Evolutionary conservation across 202 grass and related monocot genomes (phyloP).

Genomic region (Zizania palustris): DNA sequence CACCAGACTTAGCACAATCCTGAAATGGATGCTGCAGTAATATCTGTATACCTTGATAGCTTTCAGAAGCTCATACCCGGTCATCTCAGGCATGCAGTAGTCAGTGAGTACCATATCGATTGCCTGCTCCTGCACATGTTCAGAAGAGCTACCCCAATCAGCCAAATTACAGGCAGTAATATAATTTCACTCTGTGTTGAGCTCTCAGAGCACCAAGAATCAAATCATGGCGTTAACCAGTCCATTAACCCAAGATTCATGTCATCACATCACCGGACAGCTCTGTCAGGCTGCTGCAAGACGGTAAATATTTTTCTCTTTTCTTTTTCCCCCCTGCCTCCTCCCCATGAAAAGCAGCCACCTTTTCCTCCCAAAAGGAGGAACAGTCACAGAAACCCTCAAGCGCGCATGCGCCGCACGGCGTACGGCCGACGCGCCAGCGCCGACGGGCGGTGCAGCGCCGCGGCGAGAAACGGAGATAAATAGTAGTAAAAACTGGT

Average conservation of each 20-base stretch:
- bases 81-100: slow-evolving; percentile 99
- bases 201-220: background rate
- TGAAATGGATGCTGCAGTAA: background rate
- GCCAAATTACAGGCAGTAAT: background rate
- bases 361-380: slow-evolving; percentile 42
- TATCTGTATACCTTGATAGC: slow-evolving; percentile 69
- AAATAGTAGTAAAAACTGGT: background rate
- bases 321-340: background rate
- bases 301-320: background rate
- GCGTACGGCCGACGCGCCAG: slow-evolving; percentile 17
- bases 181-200: background rate
- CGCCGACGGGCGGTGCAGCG: slow-evolving; percentile 29
- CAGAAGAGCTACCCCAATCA: background rate
- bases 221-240: background rate
- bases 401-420: slow-evolving; percentile 42
- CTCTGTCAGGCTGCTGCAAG: slow-evolving; percentile 34
- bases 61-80: slow-evolving; percentile 90
- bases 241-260: background rate
- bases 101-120: slow-evolving; percentile 94
- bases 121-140: slow-evolving; percentile 61
- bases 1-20: background rate
- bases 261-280: slow-evolving; percentile 21
- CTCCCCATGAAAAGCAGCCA: slow-evolving; percentile 44
- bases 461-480: background rate
- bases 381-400: slow-evolving; percentile 36